Evolutionary conservation across 129 eudicot species (phyloP), one percentile per base, ranked within the genome.

Genomic region (Deinandra increscens): DNA sequence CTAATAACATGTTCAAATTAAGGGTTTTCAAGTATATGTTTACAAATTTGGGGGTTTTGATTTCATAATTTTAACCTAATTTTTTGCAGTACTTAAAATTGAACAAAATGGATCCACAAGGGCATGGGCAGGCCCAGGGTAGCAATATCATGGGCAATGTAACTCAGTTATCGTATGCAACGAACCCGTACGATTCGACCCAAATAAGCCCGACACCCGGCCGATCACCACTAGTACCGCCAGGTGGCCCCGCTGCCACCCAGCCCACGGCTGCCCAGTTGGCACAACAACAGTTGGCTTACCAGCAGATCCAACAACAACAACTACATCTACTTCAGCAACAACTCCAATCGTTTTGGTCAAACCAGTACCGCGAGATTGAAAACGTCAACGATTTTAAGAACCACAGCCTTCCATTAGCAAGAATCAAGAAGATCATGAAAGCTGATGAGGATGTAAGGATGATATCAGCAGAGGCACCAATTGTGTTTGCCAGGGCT

Each of bases 361-460:
- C 78, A 44, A 77, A 77, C 56, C 96, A 89, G 62, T 79, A 72
- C 71, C 85, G 86, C 71, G 92, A 86, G 15, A 86, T 83, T 1
- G 92, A 89, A 56, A 85, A 78, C 14, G 88, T 86, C 22, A 81
- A 56, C 3, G 96, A 89, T 42, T 89, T 89, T 70, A 89, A 86
- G 79, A 89, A 88, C 78, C 96, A 89, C 76, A 89, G 96, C 75
- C 92, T 89, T 53, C 96, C 96, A 12, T 83, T 89, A n/a, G 95
- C 95, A 12, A 74, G 95, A 77, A 87, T 87, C 82, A 87, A 87
- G 83, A 87, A 87, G 72, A 87, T 89, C 78, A 89, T 89, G 96
- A 88, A 88, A 71, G 96, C 96, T 3, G 96, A 86, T 22, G 96
- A 89, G 63, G 96, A 89, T 66, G 92, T 89, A 3, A 69, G 92